Evolutionary conservation across 345 rosid genomes (phyloP).

Genomic region (Nephelium lappaceum): DNA sequence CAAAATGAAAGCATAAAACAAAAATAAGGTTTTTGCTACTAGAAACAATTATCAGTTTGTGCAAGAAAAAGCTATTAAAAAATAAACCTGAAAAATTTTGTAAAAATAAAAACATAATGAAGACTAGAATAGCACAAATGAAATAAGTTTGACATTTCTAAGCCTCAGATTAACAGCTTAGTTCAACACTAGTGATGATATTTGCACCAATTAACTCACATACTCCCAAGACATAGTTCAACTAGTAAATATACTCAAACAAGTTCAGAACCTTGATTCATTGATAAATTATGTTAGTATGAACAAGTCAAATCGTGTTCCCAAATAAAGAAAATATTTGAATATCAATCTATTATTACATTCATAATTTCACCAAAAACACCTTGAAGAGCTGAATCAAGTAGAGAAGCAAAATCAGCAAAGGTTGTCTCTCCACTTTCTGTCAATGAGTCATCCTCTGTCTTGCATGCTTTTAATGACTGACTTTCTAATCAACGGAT

Average conservation of each 20-base stretch:
- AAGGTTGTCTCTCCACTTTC: conserved; percentile 77
- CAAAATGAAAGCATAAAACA: neutral
- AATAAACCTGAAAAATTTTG: neutral
- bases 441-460: conserved; percentile 70
- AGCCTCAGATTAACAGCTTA: neutral
- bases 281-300: neutral
- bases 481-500: conserved; percentile 55
- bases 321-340: neutral
- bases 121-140: neutral
- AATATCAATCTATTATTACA: neutral
- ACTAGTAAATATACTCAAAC: conserved; percentile 5
- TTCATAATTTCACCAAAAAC: conserved; percentile 4
- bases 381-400: conserved; percentile 95
- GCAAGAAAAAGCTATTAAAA: neutral
- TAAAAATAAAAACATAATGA: too few species aligned
- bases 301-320: neutral
- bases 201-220: neutral
- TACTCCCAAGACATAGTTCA: neutral
- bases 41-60: neutral
- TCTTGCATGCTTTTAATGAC: conserved; percentile 75
- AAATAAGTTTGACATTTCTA: neutral
- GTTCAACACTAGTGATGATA: neutral
- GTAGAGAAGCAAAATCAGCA: conserved; percentile 76
- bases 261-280: neutral
- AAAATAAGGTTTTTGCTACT: neutral